These are phyloP conservation scores for Phytophthora aleatoria DNA, from an alignment of 352 stramenopile species.

Conservation along the genomic window DNA sequence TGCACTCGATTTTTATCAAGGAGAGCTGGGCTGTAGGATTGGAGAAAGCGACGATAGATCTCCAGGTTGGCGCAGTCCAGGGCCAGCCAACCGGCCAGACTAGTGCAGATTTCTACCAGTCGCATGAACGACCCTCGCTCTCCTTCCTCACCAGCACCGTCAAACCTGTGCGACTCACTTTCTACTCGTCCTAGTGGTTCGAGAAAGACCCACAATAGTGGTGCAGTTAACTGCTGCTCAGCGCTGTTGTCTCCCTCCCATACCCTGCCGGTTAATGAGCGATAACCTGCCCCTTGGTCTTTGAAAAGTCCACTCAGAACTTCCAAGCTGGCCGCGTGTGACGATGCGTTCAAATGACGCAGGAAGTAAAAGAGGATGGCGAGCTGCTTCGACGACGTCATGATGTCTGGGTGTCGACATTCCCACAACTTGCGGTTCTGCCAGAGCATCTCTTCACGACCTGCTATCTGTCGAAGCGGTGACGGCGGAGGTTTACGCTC, in stretches of 20 bases:
- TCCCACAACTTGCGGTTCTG: constrained; percentile 53
- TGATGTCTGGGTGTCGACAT: constrained; percentile 34
- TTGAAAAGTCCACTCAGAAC: constrained; percentile 37
- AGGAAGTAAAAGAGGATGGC: constrained; percentile 55
- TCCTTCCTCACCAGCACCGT: constrained; percentile 3
- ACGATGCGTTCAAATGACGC: constrained; percentile 30
- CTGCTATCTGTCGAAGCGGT: constrained; percentile 11
- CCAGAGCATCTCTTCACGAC: constrained; percentile 28
- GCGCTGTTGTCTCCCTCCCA: not conserved
- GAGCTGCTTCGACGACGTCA: constrained; percentile 58
- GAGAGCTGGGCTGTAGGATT: constrained; percentile 24
- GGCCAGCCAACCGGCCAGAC: constrained; percentile 35
- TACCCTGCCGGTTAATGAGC: constrained; percentile 1
- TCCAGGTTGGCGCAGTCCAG: constrained; percentile 37
- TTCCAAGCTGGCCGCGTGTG: constrained; percentile 32
- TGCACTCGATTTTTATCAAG: constrained; percentile 40
- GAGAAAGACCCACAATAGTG: constrained; percentile 39
- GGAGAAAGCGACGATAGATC: constrained; percentile 32
- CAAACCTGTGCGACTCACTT: not conserved
- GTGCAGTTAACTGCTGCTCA: not conserved
- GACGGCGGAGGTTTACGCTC: constrained; percentile 1
- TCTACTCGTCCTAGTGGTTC: constrained; percentile 7
- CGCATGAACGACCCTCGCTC: constrained; percentile 12
- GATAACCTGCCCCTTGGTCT: constrained; percentile 16
- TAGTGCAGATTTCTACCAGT: constrained; percentile 32